Conservation (phyloP, 305 asterid genomes). For the Rubia peregrina region DNA sequence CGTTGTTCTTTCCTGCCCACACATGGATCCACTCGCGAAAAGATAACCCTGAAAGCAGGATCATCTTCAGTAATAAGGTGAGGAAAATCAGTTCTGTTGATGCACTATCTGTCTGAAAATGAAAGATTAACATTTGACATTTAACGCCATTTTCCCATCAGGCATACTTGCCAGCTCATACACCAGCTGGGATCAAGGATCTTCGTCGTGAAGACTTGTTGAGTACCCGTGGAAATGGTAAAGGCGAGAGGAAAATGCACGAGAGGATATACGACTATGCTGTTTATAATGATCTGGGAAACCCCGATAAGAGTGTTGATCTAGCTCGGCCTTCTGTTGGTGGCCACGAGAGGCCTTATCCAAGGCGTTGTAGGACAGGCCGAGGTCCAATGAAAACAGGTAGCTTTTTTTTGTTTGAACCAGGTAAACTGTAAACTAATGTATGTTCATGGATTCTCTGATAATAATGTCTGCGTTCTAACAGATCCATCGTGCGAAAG, state of each 20-base stretch:
- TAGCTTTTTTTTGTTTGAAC: conserved; percentile 12
- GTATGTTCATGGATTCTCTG: conserved; percentile 3
- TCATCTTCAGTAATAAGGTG: conserved; percentile 69
- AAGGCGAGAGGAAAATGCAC: conserved; percentile 55
- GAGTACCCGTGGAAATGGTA: conserved; percentile 60
- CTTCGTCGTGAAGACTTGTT: conserved; percentile 55
- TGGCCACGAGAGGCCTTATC: conserved; percentile 66
- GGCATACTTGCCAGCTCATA: conserved; percentile 70
- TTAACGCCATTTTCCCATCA: conserved; percentile 12
- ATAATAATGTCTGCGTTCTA: conserved; percentile 2
- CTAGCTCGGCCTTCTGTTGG: conserved; percentile 50
- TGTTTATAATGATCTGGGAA: conserved; percentile 72
- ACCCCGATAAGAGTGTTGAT: conserved; percentile 62
- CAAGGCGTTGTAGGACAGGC: conserved; percentile 81
- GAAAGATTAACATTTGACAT: not conserved
- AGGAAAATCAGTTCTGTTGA: conserved; percentile 2
- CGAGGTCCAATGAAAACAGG: conserved; percentile 49
- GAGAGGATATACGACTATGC: conserved; percentile 76
- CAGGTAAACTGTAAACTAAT: not conserved
- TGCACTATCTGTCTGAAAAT: not conserved
- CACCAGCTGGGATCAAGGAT: conserved; percentile 63
- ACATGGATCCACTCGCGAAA: conserved; percentile 76
- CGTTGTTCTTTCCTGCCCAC: conserved; percentile 49
- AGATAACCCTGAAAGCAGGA: conserved; percentile 56
- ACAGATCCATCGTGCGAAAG: conserved; percentile 51